Base-by-base conservation (phyloP, 768 basidiomycete genomes). In the Mrakia frigida region DNA sequence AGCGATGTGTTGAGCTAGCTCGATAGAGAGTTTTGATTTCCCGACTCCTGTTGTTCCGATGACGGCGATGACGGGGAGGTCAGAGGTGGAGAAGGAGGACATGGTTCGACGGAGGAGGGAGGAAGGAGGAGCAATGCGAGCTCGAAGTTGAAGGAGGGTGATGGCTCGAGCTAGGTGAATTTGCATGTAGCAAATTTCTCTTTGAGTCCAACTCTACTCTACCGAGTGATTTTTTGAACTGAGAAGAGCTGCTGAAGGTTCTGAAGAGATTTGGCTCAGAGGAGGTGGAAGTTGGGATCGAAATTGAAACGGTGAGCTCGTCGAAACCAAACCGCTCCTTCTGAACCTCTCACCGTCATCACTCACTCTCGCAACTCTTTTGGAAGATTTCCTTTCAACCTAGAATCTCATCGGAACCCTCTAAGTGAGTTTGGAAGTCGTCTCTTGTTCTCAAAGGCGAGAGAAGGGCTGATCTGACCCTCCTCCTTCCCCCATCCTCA, bases 1-100 rank as follows among this genome's bases (percentile, higher is more conserved):
- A 28, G 53, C 25, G 53, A 78, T 73, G 67, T 77, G 72, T 33
- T 78, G 86, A 35, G 95, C 95, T 23, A 99, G 87, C 76, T 97
- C 90, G 31, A 99, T 88, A 6, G 92, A 92, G 11, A 98, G 87
- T 74, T 92, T 91, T 18, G 94, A 95, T 84, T 98, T 99, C 70
- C 97, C 97, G 23, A 95, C 94, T 33, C 96, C 86, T 0, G 96
- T 99, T 0, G 96, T 94, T 46, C 96, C 96, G 77, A 93, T 92
- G 71, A 98, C 89, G 25, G 90, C 87, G 73, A 98, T 88, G 79
- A 97, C 80, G 11, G 80, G 79, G 11, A 77, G 63, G 25, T 68
- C 65, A 6, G 39, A 23, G 65, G 65, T 41, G 23, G 39, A 35
- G 37, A 14, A 68, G 35, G 65, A 68, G 35, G 65, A 35, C 65